phyloP scores from a whole-genome alignment of 768 basidiomycete genomes.

The Leccinellum albellum region DNA sequence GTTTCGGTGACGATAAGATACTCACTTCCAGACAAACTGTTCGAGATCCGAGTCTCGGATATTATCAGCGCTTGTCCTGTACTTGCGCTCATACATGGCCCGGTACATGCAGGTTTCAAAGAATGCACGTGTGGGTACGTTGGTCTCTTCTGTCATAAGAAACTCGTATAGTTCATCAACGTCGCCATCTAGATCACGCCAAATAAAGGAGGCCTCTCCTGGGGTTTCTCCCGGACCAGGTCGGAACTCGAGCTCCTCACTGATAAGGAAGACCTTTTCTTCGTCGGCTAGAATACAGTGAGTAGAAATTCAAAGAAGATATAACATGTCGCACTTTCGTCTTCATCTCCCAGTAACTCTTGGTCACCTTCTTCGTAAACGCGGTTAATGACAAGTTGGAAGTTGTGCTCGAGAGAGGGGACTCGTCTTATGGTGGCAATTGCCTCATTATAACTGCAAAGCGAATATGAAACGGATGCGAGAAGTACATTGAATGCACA shows the following conservation, averaged over 20 bases:
- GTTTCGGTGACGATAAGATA: slow-evolving; percentile 10
- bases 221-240: slow-evolving; percentile 65
- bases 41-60: slow-evolving; percentile 65
- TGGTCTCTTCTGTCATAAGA: slow-evolving; percentile 73
- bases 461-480: not conserved
- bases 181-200: slow-evolving; percentile 90
- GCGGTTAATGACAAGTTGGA: slow-evolving; percentile 91
- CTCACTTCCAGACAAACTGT: slow-evolving; percentile 80
- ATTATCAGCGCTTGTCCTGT: slow-evolving; percentile 65
- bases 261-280: slow-evolving; percentile 88
- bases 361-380: slow-evolving; percentile 98
- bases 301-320: not conserved
- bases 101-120: slow-evolving; percentile 95
- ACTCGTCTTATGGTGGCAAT: slow-evolving; percentile 90
- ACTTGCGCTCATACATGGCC: slow-evolving; percentile 96
- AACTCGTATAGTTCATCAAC: slow-evolving; percentile 94
- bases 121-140: slow-evolving; percentile 72
- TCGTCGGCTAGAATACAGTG: slow-evolving; percentile 67
- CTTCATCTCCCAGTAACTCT: slow-evolving; percentile 90
- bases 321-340: slow-evolving; percentile 59
- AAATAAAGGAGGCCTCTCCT: slow-evolving; percentile 78
- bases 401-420: slow-evolving; percentile 70
- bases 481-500: not conserved
- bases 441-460: slow-evolving; percentile 84
- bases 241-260: slow-evolving; percentile 85